phyloP scores from a whole-genome alignment of 139 green algal species.

The Chlorella sp. region DNA sequence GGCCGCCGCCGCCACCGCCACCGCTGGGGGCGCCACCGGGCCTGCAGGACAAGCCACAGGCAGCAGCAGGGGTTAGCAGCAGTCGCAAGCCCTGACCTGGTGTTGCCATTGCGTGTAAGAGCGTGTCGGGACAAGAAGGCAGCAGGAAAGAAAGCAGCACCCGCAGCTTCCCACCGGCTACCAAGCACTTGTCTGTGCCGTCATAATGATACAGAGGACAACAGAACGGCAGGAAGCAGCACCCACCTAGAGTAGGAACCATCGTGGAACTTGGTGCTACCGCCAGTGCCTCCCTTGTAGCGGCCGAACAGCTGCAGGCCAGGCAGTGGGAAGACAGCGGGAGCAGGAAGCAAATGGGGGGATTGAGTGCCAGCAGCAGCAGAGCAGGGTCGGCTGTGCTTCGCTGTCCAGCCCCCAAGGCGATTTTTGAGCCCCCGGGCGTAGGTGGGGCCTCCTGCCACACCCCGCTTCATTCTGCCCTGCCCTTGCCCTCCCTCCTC shows the following conservation, averaged over 20 bases:
- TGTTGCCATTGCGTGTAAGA: too few relatives aligned
- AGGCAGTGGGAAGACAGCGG: constrained; percentile 19
- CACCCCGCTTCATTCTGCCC: too few relatives aligned
- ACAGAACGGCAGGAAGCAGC: too few relatives aligned
- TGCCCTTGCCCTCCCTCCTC: too few relatives aligned
- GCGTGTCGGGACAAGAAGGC: too few relatives aligned
- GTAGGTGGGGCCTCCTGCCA: too few relatives aligned
- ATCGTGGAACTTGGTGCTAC: constrained; percentile 44
- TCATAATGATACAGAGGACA: too few relatives aligned
- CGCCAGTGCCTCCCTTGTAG: constrained; percentile 69
- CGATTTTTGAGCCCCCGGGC: not conserved
- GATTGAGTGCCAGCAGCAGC: not conserved
- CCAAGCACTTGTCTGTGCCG: too few relatives aligned
- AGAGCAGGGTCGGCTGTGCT: not conserved
- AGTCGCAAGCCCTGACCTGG: too few relatives aligned
- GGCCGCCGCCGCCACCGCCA: constrained; percentile 12
- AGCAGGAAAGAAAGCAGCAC: too few relatives aligned
- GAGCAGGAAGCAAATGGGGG: not conserved
- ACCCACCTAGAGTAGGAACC: not conserved
- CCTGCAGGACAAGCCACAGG: not conserved
- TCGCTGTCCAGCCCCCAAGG: not conserved
- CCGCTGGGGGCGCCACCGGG: not conserved
- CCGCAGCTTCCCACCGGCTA: too few relatives aligned
- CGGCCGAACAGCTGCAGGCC: constrained; percentile 79
- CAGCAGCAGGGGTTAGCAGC: not conserved